These are phyloP conservation scores for Yamadazyma atmosphaerica DNA, from an alignment of 1,139 yeast species.

Conservation along the genomic window DNA sequence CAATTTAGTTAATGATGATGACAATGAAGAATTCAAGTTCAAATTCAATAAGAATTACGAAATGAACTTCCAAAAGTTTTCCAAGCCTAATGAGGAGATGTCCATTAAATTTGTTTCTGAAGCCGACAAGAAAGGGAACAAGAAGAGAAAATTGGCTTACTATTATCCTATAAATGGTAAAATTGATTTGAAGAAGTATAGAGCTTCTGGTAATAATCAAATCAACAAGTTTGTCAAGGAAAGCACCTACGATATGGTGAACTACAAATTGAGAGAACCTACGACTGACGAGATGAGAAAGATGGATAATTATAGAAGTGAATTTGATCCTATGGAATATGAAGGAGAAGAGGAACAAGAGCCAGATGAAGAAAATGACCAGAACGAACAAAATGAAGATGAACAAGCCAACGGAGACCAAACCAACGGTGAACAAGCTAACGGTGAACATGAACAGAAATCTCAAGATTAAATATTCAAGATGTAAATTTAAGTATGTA, in stretches of 20 bases:
- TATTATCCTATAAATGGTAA: slow-evolving; percentile 80
- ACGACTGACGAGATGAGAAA: slow-evolving; percentile 65
- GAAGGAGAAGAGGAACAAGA: slow-evolving; percentile 52
- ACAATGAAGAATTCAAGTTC: slow-evolving; percentile 47
- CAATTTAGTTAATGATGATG: slow-evolving; percentile 41
- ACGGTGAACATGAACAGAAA: too few relatives aligned
- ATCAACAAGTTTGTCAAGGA: slow-evolving; percentile 52
- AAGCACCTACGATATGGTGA: slow-evolving; percentile 54
- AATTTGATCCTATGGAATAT: slow-evolving; percentile 75
- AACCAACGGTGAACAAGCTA: slow-evolving; percentile 9
- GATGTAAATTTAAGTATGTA: slow-evolving; percentile 9
- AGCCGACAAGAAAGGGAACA: slow-evolving; percentile 21
- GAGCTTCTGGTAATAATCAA: slow-evolving; percentile 52
- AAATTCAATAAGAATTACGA: slow-evolving; percentile 79
- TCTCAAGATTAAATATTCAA: too few relatives aligned
- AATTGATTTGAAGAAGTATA: slow-evolving; percentile 79
- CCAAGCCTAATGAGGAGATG: slow-evolving; percentile 47
- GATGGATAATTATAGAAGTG: slow-evolving; percentile 68
- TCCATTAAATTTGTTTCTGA: slow-evolving; percentile 50
- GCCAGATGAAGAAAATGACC: slow-evolving; percentile 25
- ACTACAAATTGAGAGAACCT: slow-evolving; percentile 69
- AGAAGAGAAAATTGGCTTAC: slow-evolving; percentile 59
- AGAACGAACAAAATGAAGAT: slow-evolving; percentile 21
- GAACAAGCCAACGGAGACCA: slow-evolving; percentile 5
- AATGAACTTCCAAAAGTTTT: slow-evolving; percentile 56